Conservation (phyloP, 768 basidiomycete species). For the Suillus placidus region DNA sequence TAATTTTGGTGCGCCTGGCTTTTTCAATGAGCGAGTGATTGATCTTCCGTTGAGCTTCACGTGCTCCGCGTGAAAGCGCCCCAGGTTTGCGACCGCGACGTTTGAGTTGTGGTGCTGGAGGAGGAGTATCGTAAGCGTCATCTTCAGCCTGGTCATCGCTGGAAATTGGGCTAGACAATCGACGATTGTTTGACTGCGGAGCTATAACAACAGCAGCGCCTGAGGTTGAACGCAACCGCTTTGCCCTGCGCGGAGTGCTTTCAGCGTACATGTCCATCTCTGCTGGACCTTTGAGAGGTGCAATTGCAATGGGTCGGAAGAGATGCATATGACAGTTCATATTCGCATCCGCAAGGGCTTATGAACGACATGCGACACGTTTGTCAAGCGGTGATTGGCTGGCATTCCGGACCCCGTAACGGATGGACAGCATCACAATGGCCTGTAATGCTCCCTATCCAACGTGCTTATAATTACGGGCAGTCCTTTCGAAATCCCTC, state of each 20-base stretch:
- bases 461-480: slow-evolving; percentile 19
- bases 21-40: slow-evolving; percentile 97
- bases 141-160: slow-evolving; percentile 28
- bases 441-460: background rate
- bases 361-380: slow-evolving; percentile 10
- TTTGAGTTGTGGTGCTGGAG: slow-evolving; percentile 41
- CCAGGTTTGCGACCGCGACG: slow-evolving; percentile 76
- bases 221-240: slow-evolving; percentile 38
- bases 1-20: slow-evolving; percentile 92
- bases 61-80: slow-evolving; percentile 69
- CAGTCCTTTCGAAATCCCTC: slow-evolving; percentile 6
- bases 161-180: slow-evolving; percentile 13
- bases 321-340: slow-evolving; percentile 16
- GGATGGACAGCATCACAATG: slow-evolving; percentile 1
- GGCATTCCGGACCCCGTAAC: background rate
- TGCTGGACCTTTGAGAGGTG: slow-evolving; percentile 7
- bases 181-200: slow-evolving; percentile 6
- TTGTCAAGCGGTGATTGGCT: slow-evolving; percentile 8
- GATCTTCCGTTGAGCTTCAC: slow-evolving; percentile 86
- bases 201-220: slow-evolving; percentile 12
- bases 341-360: slow-evolving; percentile 1
- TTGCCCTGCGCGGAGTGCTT: slow-evolving; percentile 47
- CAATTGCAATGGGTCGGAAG: slow-evolving; percentile 31
- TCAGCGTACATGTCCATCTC: slow-evolving; percentile 38
- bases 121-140: slow-evolving; percentile 28